These are phyloP conservation scores for Aegilops sharonensis DNA, from an alignment of 176 grass and related monocot genomes.

Conservation along the genomic window DNA sequence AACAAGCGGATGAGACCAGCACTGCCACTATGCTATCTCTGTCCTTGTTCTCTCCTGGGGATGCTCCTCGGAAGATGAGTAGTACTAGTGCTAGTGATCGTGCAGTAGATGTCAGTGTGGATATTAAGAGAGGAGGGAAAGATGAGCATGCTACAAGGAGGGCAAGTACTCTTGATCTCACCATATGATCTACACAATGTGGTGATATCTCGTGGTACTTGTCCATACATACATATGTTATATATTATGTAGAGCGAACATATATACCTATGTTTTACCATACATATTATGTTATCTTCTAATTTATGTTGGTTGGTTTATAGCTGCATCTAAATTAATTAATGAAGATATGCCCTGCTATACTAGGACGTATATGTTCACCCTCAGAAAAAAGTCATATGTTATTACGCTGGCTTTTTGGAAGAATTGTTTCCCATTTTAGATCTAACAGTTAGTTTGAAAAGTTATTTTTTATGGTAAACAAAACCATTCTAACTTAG, in stretches of 20 bases:
- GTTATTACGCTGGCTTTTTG: background rate
- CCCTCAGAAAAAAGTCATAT: no score
- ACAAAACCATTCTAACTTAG: background rate
- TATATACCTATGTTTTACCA: background rate
- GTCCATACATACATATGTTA: background rate
- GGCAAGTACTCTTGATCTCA: conserved; percentile 66
- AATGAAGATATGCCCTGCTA: background rate
- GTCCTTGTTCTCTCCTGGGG: conserved; percentile 26
- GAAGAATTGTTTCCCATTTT: background rate
- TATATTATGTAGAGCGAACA: conserved; percentile 4
- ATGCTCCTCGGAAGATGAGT: background rate
- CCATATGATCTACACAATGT: conserved; percentile 35
- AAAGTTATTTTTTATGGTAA: background rate
- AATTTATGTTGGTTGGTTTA: conserved; percentile 1
- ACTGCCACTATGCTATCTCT: conserved; percentile 23
- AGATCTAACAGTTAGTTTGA: background rate
- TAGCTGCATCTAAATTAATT: background rate
- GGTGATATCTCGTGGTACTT: conserved; percentile 66
- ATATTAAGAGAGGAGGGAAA: conserved; percentile 21
- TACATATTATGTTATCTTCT: background rate
- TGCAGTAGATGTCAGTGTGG: background rate
- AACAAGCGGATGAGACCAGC: conserved; percentile 3
- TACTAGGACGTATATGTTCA: background rate
- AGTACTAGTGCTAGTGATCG: background rate
- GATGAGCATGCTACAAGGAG: conserved; percentile 10